These are phyloP conservation scores for Zoysia japonica DNA, from an alignment of 176 grass and related monocot species.

Conservation along the genomic window DNA sequence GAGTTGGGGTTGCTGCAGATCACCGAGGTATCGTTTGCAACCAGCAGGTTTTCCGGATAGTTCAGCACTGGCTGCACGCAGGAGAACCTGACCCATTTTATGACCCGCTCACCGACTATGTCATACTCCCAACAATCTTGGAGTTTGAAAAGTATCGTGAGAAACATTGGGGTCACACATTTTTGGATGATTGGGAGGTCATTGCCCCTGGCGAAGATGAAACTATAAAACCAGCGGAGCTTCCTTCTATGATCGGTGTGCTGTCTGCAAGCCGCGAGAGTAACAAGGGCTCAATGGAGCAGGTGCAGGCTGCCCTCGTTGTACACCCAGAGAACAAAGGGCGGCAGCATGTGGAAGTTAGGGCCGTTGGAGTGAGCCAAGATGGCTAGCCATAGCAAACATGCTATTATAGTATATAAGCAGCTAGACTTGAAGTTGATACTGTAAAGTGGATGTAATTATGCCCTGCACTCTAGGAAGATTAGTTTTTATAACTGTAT, in stretches of 20 bases:
- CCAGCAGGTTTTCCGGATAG: conserved; percentile 64
- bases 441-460: conserved; percentile 27
- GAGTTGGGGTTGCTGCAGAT: conserved; percentile 77
- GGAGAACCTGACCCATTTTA: conserved; percentile 85
- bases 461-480: neutral
- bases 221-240: conserved; percentile 35
- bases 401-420: neutral
- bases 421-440: neutral
- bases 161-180: conserved; percentile 42
- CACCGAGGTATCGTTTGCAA: conserved; percentile 80
- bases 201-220: conserved; percentile 39
- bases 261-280: conserved; percentile 45
- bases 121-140: conserved; percentile 71
- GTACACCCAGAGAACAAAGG: conserved; percentile 53
- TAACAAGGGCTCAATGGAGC: conserved; percentile 38
- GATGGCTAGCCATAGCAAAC: conserved; percentile 8
- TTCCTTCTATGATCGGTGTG: conserved; percentile 56
- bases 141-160: conserved; percentile 53
- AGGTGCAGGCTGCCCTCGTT: conserved; percentile 50
- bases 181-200: conserved; percentile 86
- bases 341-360: conserved; percentile 60
- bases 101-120: conserved; percentile 77
- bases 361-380: conserved; percentile 58
- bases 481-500: neutral
- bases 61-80: conserved; percentile 74